Evolutionary conservation across 2,329 filamentous ascomycete species (phyloP).

Genomic region (Hyphodiscus sp.): DNA sequence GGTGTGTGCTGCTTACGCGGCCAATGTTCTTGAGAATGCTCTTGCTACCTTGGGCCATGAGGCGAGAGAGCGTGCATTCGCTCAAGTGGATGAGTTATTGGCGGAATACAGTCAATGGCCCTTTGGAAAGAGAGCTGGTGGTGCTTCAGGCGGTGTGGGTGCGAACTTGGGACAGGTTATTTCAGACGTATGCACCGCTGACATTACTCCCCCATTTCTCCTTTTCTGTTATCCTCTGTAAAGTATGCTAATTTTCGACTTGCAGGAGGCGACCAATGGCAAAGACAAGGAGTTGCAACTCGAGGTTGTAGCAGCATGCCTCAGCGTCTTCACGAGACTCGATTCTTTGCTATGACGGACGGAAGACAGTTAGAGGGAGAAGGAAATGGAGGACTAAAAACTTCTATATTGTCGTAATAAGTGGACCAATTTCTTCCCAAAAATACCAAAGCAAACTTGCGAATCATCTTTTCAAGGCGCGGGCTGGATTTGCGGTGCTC

Average conservation of each 20-base stretch:
- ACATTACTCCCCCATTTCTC: neutral
- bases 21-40: slow-evolving; percentile 98
- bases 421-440: slow-evolving; percentile 4
- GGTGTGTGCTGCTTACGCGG: slow-evolving; percentile 97
- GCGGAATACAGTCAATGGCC: slow-evolving; percentile 98
- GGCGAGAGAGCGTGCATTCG: slow-evolving; percentile 87
- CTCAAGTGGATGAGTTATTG: slow-evolving; percentile 91
- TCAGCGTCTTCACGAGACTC: slow-evolving; percentile 95
- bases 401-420: slow-evolving; percentile 26
- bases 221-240: neutral
- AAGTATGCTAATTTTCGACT: slow-evolving; percentile 13
- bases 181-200: slow-evolving; percentile 51
- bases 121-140: slow-evolving; percentile 73
- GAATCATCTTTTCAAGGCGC: neutral
- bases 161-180: slow-evolving; percentile 88
- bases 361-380: neutral
- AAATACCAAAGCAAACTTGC: slow-evolving; percentile 7
- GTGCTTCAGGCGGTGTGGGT: slow-evolving; percentile 73
- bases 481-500: neutral
- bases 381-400: slow-evolving; percentile 1
- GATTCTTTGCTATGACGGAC: slow-evolving; percentile 73
- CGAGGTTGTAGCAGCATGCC: slow-evolving; percentile 88
- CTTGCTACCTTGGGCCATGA: slow-evolving; percentile 90
- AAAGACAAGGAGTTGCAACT: slow-evolving; percentile 96
- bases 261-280: slow-evolving; percentile 67